phyloP scores from a whole-genome alignment of 305 asterid genomes.

The Solanum chacoense region DNA sequence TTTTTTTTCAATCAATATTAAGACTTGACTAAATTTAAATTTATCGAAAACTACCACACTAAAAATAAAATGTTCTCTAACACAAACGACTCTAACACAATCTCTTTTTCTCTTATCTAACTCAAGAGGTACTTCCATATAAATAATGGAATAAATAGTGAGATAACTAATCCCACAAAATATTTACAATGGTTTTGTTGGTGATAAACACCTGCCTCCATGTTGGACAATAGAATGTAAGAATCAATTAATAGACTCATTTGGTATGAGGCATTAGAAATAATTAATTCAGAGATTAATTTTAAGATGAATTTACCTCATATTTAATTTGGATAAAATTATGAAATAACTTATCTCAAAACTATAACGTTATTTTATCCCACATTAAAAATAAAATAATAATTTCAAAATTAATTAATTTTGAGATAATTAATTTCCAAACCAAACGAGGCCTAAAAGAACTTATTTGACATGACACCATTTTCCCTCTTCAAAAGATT shows the following conservation, averaged over 20 bases:
- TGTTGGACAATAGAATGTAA: not conserved
- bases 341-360: too few species aligned
- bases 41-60: not conserved
- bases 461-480: not conserved
- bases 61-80: not conserved
- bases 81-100: not conserved
- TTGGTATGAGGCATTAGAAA: too few species aligned
- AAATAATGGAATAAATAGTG: not conserved
- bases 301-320: too few species aligned
- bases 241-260: not conserved
- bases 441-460: not conserved
- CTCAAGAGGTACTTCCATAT: not conserved
- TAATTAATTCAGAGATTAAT: too few species aligned
- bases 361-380: too few species aligned
- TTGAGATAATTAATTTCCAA: not conserved
- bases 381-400: not conserved
- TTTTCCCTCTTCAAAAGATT: not conserved
- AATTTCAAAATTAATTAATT: too few species aligned
- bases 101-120: not conserved
- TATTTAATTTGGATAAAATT: rapidly evolving
- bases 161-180: not conserved
- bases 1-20: not conserved
- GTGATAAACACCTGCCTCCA: not conserved
- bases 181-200: not conserved
- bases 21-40: not conserved